Base-by-base conservation (phyloP, 2,329 filamentous ascomycete species). In the Sclerotinia minor region DNA sequence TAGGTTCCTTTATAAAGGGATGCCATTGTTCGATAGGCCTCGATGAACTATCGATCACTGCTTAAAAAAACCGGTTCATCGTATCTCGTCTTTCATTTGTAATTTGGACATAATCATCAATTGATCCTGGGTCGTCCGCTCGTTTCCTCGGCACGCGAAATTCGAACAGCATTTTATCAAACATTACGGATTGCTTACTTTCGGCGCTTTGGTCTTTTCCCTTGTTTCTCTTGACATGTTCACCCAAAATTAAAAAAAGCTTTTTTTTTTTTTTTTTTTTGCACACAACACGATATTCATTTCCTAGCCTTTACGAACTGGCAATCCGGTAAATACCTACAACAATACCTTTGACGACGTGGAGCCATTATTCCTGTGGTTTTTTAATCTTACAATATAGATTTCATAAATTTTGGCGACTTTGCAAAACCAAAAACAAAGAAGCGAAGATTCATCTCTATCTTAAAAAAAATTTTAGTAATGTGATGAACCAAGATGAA, bases 261-360 rank as follows among this genome's bases (percentile, higher is more conserved):
- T n/a, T n/a, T n/a, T n/a, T n/a, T n/a, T n/a, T n/a, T n/a, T n/a
- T n/a, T n/a, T n/a, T 69, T 71, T 72, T 41, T 72, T 71, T 72
- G 64, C 71, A 61, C 59, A 75, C 29, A 5, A 75, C 29, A 5
- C 74, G 72, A 74, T 75, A 74, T 73, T 76, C 72, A 73, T 71
- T 75, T 76, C 73, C 71, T 72, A 74, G 73, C 71, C 71, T 75
- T 65, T 73, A 76, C 71, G 73, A 75, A 73, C 70, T 76, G 71
- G 73, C 71, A 74, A 74, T 72, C 74, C 74, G 74, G 75, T 74
- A 75, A 71, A 76, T 75, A 76, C 70, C 75, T 64, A 58, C 59
- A 68, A 72, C 70, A 72, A 68, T 69, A 72, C 70, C 68, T 72
- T 74, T 73, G 71, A 76, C 72, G 71, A 75, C 71, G 72, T 74